Conservation (phyloP, 2,329 filamentous ascomycete genomes). For the Fusarium sp. region DNA sequence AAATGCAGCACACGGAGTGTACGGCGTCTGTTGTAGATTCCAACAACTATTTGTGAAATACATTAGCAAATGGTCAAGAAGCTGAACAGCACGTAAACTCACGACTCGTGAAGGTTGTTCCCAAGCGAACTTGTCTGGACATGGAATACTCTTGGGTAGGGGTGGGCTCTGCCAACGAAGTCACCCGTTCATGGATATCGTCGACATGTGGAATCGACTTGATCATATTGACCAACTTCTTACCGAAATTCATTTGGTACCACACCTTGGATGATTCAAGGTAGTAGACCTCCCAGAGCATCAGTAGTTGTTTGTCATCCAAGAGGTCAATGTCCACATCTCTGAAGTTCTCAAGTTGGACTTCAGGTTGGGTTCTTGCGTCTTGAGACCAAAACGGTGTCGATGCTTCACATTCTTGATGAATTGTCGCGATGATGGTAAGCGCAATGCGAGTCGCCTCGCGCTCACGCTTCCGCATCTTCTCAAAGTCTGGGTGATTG, state of each 20-base stretch:
- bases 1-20: slow-evolving; percentile 44
- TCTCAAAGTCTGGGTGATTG: not conserved
- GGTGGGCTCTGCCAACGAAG: not conserved
- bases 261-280: too few relatives aligned
- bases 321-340: too few relatives aligned
- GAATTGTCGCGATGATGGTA: not conserved
- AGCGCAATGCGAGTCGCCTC: not conserved
- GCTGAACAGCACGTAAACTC: slow-evolving; percentile 19
- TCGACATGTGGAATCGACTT: slow-evolving; percentile 17
- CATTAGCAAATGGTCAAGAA: slow-evolving; percentile 14
- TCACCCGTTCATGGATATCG: not conserved
- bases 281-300: too few relatives aligned
- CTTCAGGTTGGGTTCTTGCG: not conserved
- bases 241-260: not conserved
- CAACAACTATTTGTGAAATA: slow-evolving; percentile 37
- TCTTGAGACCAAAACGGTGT: slow-evolving; percentile 14
- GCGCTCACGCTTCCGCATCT: not conserved
- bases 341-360: too few relatives aligned
- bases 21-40: slow-evolving; percentile 31
- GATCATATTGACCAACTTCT: slow-evolving; percentile 8
- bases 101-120: slow-evolving; percentile 31
- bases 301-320: too few relatives aligned
- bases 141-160: slow-evolving; percentile 6
- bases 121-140: slow-evolving; percentile 22
- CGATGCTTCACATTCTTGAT: slow-evolving; percentile 3